phyloP scores from a whole-genome alignment of 805 yeast genomes.

The Cyberlindnera americana region DNA sequence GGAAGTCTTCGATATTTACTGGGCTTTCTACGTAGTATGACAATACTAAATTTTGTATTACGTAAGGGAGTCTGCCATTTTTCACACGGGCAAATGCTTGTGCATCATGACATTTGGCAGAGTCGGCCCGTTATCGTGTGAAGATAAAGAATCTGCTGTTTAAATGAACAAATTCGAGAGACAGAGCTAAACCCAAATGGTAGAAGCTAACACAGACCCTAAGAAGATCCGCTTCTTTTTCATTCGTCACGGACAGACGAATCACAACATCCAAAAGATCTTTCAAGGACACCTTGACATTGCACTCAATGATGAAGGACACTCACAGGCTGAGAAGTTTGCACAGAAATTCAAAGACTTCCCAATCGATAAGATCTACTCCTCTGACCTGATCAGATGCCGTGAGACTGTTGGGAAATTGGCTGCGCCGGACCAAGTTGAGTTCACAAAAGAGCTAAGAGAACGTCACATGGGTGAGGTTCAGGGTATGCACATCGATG shows the following conservation, averaged over 20 bases:
- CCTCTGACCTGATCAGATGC: slow-evolving; percentile 51
- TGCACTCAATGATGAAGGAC: slow-evolving; percentile 59
- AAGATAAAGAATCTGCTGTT: too few species aligned
- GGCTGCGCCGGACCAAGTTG: slow-evolving; percentile 26
- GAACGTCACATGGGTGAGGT: slow-evolving; percentile 78
- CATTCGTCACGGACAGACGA: slow-evolving; percentile 84
- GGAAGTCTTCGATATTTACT: too few species aligned
- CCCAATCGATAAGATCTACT: slow-evolving; percentile 33
- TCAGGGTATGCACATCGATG: slow-evolving; percentile 68
- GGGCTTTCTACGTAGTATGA: too few species aligned
- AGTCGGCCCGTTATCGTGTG: too few species aligned
- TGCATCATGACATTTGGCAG: too few species aligned
- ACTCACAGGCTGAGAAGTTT: slow-evolving; percentile 52
- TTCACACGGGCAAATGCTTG: too few species aligned
- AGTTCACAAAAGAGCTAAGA: slow-evolving; percentile 44
- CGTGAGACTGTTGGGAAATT: slow-evolving; percentile 47
- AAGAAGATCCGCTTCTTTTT: slow-evolving; percentile 48
- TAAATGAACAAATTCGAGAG: too few species aligned
- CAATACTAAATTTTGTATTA: too few species aligned
- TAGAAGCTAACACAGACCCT: slow-evolving; percentile 14
- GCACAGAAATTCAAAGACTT: slow-evolving; percentile 39
- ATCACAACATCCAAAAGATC: slow-evolving; percentile 62
- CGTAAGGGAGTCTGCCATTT: too few species aligned
- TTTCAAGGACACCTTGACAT: slow-evolving; percentile 78
- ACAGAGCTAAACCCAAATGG: slow-evolving; percentile 8